Evolutionary conservation across 345 rosid genomes (phyloP), one percentile per base, ranked within the genome.

Genomic region (Triadica sebifera): DNA sequence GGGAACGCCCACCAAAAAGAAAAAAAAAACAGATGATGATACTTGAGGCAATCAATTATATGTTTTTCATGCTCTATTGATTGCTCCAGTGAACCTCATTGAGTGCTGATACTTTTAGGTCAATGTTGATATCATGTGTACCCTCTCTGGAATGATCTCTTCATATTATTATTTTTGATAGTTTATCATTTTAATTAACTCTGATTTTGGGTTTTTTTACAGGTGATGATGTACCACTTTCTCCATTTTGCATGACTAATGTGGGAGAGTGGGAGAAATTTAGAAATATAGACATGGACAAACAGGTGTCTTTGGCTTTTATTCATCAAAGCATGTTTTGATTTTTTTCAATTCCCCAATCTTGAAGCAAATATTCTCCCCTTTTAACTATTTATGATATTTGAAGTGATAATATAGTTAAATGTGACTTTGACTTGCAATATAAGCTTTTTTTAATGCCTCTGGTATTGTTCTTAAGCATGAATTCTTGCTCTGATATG

Each of bases 261-360:
- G 77, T 81, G 78, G 89, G 79, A 72, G 98, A 91, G 74, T 94
- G 98, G 98, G 98, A 92, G 84, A 91, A 82, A 61, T 83, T 92
- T 77, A 89, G 98, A 87, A 91, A 75, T 84, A 91, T 94, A 83
- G 98, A 94, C 87, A 94, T 94, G 98, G 98, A 94, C 85, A 91
- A 89, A 84, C 97, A 94, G 97, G 98, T 91, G 47, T 58, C 62
- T 76, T 68, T 80, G 17, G 73, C 68, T 67, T 70, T 75, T 63
- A 5, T 63, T 75, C 39, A 69, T 43, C 43, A 63, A 55, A 65
- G 45, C 58, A 50, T 70, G 61, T 74, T 76, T 47, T 17, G 16
- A 15, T 58, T 9, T 77, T 65, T 79, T 20, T 53, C 20, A 8
- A 17, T 74, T 25, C 41, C 16, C 12, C 52, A 19, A 11, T 5